Conservation (phyloP, 305 asterid genomes). For the Plantago lanceolata region DNA sequence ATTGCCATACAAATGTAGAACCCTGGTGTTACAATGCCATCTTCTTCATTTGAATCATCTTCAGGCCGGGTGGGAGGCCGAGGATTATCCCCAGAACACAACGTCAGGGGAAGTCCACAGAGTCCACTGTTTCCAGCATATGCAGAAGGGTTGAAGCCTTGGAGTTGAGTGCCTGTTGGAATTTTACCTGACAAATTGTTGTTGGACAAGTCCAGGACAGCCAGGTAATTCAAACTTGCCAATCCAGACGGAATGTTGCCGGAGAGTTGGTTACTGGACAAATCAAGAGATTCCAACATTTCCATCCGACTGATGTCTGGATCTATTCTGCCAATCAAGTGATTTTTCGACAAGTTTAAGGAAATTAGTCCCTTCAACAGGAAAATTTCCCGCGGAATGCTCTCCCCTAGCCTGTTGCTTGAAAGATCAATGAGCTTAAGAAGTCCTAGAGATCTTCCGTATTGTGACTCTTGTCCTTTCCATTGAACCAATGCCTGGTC, state of each 20-base stretch:
- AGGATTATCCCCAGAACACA: slow-evolving; percentile 13
- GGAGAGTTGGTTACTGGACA: slow-evolving; percentile 20
- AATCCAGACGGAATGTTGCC: slow-evolving; percentile 22
- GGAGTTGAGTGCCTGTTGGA: slow-evolving; percentile 19
- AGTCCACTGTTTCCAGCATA: slow-evolving; percentile 25
- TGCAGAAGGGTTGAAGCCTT: slow-evolving; percentile 19
- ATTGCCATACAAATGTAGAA: slow-evolving; percentile 19
- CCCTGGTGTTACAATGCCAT: background rate
- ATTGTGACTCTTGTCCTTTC: slow-evolving; percentile 27
- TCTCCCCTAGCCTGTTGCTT: slow-evolving; percentile 30
- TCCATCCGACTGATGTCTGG: slow-evolving; percentile 15
- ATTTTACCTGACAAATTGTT: slow-evolving; percentile 20
- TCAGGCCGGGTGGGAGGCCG: background rate
- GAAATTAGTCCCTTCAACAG: slow-evolving; percentile 21
- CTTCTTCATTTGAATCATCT: background rate
- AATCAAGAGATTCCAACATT: slow-evolving; percentile 20
- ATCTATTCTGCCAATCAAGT: slow-evolving; percentile 17
- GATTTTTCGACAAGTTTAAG: slow-evolving; percentile 30
- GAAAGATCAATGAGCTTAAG: slow-evolving; percentile 36
- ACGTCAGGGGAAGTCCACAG: slow-evolving; percentile 21
- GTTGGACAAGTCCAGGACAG: slow-evolving; percentile 21
- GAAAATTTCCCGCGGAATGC: slow-evolving; percentile 21
- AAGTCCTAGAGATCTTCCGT: slow-evolving; percentile 6
- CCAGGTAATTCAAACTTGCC: background rate
- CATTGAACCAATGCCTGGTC: slow-evolving; percentile 25